A percentile compares a stretch with the other conserved stretches of the same genome.
phyloP scores from a whole-genome alignment of 108 stramenopile genomes.

The Epithemia pelagica region DNA sequence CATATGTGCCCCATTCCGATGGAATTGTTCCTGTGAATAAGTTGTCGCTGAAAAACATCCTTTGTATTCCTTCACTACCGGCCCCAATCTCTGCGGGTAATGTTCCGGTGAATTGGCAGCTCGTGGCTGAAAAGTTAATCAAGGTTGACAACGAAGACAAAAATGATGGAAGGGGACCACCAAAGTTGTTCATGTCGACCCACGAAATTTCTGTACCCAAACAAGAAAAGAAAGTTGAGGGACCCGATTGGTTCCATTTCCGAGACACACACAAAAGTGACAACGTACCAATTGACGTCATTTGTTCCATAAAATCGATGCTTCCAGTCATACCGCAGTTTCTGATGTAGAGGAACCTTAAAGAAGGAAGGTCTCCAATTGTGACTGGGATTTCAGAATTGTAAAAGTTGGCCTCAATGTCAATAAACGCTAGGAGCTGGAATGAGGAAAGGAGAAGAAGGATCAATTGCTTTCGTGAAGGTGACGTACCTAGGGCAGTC shows the following conservation, averaged over 20 bases:
- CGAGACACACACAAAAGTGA: neutral
- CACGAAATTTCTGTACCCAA: neutral
- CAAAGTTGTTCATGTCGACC: neutral
- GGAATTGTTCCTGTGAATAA: neutral
- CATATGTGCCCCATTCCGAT: neutral
- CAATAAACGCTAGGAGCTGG: slow-evolving; percentile 9
- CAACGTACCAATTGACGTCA: neutral
- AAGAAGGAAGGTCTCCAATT: slow-evolving; percentile 18
- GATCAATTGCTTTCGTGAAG: slow-evolving; percentile 4
- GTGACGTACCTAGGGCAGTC: slow-evolving; percentile 24
- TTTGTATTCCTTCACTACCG: neutral
- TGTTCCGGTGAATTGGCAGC: neutral
- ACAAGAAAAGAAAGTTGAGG: neutral
- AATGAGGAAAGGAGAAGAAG: slow-evolving; percentile 14
- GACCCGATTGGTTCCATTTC: neutral
- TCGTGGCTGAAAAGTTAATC: slow-evolving; percentile 14
- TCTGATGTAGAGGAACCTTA: slow-evolving; percentile 19
- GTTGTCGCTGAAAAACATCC: neutral
- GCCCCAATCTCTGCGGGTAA: neutral
- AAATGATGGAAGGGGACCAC: neutral
- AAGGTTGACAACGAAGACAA: slow-evolving; percentile 10
- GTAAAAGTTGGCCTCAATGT: slow-evolving; percentile 27
- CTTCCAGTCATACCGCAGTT: slow-evolving; percentile 3
- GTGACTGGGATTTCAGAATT: slow-evolving; percentile 23
- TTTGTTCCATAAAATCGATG: neutral